Percentiles rank a stretch among this genome's conserved stretches.
Evolutionary conservation across 129 eudicot genomes (phyloP).

Genomic region (Centella asiatica): DNA sequence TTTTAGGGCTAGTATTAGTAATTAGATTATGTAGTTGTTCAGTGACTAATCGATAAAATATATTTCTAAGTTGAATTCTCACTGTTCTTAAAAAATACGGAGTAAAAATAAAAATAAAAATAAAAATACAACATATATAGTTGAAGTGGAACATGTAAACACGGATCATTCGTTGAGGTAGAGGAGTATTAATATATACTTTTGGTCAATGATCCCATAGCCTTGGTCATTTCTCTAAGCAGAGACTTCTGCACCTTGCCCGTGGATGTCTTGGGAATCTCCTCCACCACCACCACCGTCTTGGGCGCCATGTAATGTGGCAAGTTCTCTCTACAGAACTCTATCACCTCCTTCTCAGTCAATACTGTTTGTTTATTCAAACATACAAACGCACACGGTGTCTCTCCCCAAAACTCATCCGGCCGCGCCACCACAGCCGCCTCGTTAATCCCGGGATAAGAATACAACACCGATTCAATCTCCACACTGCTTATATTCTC

Average conservation of each 20-base stretch:
- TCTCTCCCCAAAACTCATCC: conserved; percentile 67
- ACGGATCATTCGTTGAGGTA: too few species aligned
- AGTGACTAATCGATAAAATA: too few species aligned
- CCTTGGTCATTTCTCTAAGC: conserved; percentile 44
- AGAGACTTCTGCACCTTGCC: conserved; percentile 60
- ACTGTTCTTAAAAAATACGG: too few species aligned
- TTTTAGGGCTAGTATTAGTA: too few species aligned
- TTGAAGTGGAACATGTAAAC: too few species aligned
- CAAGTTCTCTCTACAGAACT: conserved; percentile 42
- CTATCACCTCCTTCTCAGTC: conserved; percentile 35
- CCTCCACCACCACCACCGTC: conserved; percentile 60
- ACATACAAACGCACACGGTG: conserved; percentile 68
- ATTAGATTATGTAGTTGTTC: too few species aligned
- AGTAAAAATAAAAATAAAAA: too few species aligned
- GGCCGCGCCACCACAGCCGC: conserved; percentile 70
- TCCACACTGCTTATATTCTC: conserved; percentile 71
- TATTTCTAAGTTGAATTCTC: too few species aligned
- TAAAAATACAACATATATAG: too few species aligned
- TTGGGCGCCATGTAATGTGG: conserved; percentile 74
- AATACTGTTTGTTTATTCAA: conserved; percentile 21
- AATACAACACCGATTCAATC: conserved; percentile 61
- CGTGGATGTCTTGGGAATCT: conserved; percentile 69
- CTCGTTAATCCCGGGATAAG: conserved; percentile 49
- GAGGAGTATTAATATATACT: too few species aligned
- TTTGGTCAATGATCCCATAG: conserved; percentile 22